Percentiles rank a stretch among this genome's conserved stretches.
Conservation (phyloP, 2,329 filamentous ascomycete species). For the Monosporascus sp. region DNA sequence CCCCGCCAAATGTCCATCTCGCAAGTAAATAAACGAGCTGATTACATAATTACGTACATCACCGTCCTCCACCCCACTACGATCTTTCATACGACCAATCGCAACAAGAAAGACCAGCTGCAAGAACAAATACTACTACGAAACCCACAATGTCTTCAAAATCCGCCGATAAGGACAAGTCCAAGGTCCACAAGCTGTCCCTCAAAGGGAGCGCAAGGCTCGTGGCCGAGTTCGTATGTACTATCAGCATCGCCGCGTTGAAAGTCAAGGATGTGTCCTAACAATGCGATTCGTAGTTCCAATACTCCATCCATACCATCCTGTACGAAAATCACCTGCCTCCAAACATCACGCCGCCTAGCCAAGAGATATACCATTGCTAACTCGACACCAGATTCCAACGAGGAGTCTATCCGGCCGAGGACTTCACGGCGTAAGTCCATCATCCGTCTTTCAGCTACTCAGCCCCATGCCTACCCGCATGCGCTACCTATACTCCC, state of each 20-base stretch:
- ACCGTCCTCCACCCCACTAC: not conserved
- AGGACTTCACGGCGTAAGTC: conserved; percentile 86
- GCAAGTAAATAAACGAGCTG: not conserved
- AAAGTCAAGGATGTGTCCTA: not conserved
- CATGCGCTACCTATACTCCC: not conserved
- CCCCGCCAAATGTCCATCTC: not conserved
- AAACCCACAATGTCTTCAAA: conserved; percentile 19
- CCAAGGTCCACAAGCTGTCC: conserved; percentile 91
- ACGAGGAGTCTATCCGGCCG: conserved; percentile 78
- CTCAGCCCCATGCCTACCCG: not conserved
- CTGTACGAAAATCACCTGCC: conserved; percentile 50
- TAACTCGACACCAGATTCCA: conserved; percentile 62
- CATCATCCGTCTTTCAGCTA: not conserved
- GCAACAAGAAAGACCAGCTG: not conserved
- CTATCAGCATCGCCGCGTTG: not conserved
- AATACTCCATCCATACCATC: conserved; percentile 98
- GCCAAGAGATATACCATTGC: not conserved
- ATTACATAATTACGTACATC: not conserved
- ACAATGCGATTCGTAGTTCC: conserved; percentile 55
- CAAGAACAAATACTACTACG: not conserved
- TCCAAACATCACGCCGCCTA: too few species aligned
- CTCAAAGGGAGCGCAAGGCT: conserved; percentile 80
- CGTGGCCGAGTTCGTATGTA: conserved; percentile 87
- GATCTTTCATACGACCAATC: not conserved
- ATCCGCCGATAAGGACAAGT: conserved; percentile 56